Evolutionary conservation across 768 basidiomycete species (phyloP), one percentile per base, ranked within the genome.

Genomic region (Serpula lacrymans): DNA sequence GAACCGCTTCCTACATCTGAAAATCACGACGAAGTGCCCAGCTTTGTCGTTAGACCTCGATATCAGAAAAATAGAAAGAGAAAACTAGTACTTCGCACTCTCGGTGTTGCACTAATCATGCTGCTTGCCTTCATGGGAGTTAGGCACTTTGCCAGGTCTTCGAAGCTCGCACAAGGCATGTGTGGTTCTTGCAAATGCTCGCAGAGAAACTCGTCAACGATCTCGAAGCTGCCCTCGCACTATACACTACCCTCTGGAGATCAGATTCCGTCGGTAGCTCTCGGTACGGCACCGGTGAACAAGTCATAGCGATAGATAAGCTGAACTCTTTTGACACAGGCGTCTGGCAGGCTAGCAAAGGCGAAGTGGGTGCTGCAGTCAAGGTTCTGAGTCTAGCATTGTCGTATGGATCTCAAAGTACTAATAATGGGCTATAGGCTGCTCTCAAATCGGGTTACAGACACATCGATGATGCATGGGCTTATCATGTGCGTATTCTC

Each of bases 391-490:
- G 22, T 5, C 25, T 16, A 1, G 4, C n/a, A 18, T 20, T 8
- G 4, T 3, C 8, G 24, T 14, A 22, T 4, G 39, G 8, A 12
- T 36, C 16, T 14, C 2, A 21, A 20, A 7, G 17, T 25, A 22
- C 28, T 16, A 30, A 41, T 20, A 35, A 44, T 17, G 2, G 7
- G 6, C 25, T 8, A 9, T 38, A 82, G 75, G 64, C 73, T 3
- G 84, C 84, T 2, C 55, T 87, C 39, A 64, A 69, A 18, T 63
- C 74, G 5, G 84, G 84, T 0, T 87, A 87, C 50, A 69, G 76
- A 45, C 84, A 85, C 52, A 82, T 87, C 32, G 84, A 85, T 48
- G 83, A 75, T 13, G 84, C 84, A 28, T 87, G 82, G 82, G 67
- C 71, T 33, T 88, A 87, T 49, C 56, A 70, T 29, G 82, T 80